Conservation (phyloP, 148 eudicot species). For the Arbutus unedo region DNA sequence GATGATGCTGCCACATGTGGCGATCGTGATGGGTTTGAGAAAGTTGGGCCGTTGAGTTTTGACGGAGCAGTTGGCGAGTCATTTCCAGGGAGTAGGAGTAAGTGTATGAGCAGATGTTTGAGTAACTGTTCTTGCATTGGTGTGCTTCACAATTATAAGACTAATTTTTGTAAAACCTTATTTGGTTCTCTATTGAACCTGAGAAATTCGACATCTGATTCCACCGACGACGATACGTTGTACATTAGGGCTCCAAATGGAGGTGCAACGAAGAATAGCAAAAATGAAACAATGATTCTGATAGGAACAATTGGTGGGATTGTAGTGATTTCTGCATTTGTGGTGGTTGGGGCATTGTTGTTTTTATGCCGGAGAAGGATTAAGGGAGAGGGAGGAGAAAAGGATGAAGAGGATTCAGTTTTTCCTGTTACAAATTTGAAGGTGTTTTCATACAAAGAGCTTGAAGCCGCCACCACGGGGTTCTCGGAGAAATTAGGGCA, state of each 20-base stretch:
- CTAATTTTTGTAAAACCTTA: conserved; percentile 43
- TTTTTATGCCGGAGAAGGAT: conserved; percentile 30
- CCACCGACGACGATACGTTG: conserved; percentile 34
- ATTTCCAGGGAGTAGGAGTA: conserved; percentile 32
- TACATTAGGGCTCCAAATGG: conserved; percentile 43
- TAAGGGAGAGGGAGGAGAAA: conserved; percentile 21
- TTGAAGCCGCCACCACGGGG: conserved; percentile 58
- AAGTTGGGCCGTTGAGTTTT: conserved; percentile 49
- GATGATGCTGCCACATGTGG: conserved; percentile 24
- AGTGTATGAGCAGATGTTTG: conserved; percentile 55
- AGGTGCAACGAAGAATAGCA: conserved; percentile 23
- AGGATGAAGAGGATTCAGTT: conserved; percentile 37
- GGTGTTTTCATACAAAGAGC: conserved; percentile 76
- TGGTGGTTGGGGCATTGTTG: conserved; percentile 25
- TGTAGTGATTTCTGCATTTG: conserved; percentile 22
- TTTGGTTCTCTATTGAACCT: conserved; percentile 56
- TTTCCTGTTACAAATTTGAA: conserved; percentile 60
- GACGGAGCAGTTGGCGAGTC: conserved; percentile 37
- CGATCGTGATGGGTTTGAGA: conserved; percentile 50
- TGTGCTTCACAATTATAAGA: conserved; percentile 30
- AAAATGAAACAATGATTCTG: conserved; percentile 21
- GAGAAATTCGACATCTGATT: conserved; percentile 46
- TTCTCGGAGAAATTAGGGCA: conserved; percentile 83
- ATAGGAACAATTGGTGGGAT: conserved; percentile 28
- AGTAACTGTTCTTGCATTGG: conserved; percentile 69